Evolutionary conservation across 192 early-diverging fungal species (phyloP), one percentile per base, ranked within the genome.

Genomic region (Gaertneriomyces sp.): DNA sequence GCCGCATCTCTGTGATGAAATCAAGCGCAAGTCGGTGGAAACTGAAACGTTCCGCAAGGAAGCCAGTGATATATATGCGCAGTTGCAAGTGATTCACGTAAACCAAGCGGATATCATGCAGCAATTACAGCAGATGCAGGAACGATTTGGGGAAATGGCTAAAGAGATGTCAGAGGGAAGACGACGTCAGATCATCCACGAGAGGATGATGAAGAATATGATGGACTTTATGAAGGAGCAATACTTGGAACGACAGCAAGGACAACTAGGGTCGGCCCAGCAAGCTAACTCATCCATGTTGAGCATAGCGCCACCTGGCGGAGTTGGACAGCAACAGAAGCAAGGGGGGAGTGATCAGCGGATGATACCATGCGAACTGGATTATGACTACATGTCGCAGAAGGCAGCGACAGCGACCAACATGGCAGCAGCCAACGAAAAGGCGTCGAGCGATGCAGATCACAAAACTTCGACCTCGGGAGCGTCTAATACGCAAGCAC

Each of bases 1-100:
- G 64, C 93, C 93, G 0, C 92, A 98, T 62, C 79, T 95, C 41
- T 80, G 97, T 50, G 89, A 95, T 66, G 91, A 94, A 62, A 95
- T 95, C 71, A 93, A 93, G 69, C 83, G 93, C 60, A 95, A 95
- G 71, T 83, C 92, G 4, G 91, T 92, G 84, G 92, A 94, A 56
- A 83, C 90, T 12, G 92, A 92, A 55, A 74, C 83, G 20, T 69
- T 83, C 67, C 72, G 90, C 41, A 75, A 88, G 49, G 91, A 89
- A 51, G 85, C 88, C 8, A 88, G 88, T 14, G 91, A 94, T 65
- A 46, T 94, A 42, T 81, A 88, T 20, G 80, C 74, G 5, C 89
- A 91, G 69, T 79, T 92, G 68, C 82, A 84, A 20, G 85, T 91
- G 81, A 74, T 93, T 51, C 89, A 91, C 74, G 80, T 86, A 12